Evolutionary conservation across 192 early-diverging fungal genomes (phyloP).

Genomic region (Backusella parvicylindrica): DNA sequence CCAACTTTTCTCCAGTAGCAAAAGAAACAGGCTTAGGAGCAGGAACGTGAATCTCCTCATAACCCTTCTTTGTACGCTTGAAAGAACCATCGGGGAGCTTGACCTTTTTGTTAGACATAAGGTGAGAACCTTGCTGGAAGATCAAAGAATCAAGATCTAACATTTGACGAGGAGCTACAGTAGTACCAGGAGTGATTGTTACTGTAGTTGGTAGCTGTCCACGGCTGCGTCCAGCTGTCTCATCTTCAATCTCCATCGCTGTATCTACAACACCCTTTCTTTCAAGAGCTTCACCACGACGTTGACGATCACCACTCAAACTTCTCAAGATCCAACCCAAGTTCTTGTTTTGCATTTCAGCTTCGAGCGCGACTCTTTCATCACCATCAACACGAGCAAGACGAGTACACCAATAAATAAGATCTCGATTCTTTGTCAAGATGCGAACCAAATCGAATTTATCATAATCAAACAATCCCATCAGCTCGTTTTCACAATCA

Average conservation of each 20-base stretch:
- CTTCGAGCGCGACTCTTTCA: conserved; percentile 52
- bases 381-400: conserved; percentile 71
- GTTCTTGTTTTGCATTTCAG: conserved; percentile 68
- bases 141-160: conserved; percentile 81
- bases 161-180: conserved; percentile 54
- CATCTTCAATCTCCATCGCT: conserved; percentile 62
- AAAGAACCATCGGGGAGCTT: conserved; percentile 90
- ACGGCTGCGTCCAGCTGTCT: conserved; percentile 22
- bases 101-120: conserved; percentile 98
- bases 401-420: conserved; percentile 89
- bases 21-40: conserved; percentile 63
- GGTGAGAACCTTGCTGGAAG: conserved; percentile 91
- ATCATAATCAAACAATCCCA: conserved; percentile 94
- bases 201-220: conserved; percentile 41
- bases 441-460: conserved; percentile 94
- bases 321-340: conserved; percentile 68
- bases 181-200: conserved; percentile 45
- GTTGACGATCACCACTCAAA: conserved; percentile 57
- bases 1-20: conserved; percentile 60
- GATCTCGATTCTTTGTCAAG: conserved; percentile 82
- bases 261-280: conserved; percentile 64
- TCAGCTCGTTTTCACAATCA: conserved; percentile 94
- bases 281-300: conserved; percentile 45
- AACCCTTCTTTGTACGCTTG: conserved; percentile 67
- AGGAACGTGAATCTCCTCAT: conserved; percentile 93